phyloP scores from a whole-genome alignment of 345 rosid genomes.

The Ceriops decandra region DNA sequence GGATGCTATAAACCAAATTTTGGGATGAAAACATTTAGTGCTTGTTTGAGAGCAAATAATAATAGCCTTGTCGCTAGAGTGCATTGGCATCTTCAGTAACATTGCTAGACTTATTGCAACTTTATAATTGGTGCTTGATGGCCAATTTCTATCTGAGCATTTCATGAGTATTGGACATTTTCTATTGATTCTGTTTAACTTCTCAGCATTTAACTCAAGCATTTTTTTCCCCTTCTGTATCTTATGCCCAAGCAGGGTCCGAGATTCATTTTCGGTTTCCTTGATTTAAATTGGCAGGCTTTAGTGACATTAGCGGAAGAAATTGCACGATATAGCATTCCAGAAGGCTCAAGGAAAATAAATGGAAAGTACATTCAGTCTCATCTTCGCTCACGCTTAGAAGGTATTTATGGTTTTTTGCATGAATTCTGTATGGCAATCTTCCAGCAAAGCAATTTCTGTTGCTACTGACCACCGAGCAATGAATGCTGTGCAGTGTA shows the following conservation, averaged over 20 bases:
- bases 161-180: neutral
- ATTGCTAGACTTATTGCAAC: too few relatives aligned
- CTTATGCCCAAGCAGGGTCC: neutral
- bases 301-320: slow-evolving; percentile 64
- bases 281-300: slow-evolving; percentile 40
- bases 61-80: too few relatives aligned
- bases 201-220: neutral
- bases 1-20: neutral
- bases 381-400: slow-evolving; percentile 66
- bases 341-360: slow-evolving; percentile 77
- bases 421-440: neutral
- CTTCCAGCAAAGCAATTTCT: neutral
- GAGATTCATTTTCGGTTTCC: neutral
- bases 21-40: neutral
- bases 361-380: slow-evolving; percentile 85
- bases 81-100: too few relatives aligned
- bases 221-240: neutral
- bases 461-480: neutral
- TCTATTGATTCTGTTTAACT: neutral
- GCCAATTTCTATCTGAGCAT: neutral
- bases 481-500: too few relatives aligned
- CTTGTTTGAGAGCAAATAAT: neutral
- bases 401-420: slow-evolving; percentile 39
- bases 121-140: too few relatives aligned
- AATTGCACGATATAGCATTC: slow-evolving; percentile 57